Base-by-base conservation (phyloP, 805 yeast genomes). In the Spathaspora arborariae region DNA sequence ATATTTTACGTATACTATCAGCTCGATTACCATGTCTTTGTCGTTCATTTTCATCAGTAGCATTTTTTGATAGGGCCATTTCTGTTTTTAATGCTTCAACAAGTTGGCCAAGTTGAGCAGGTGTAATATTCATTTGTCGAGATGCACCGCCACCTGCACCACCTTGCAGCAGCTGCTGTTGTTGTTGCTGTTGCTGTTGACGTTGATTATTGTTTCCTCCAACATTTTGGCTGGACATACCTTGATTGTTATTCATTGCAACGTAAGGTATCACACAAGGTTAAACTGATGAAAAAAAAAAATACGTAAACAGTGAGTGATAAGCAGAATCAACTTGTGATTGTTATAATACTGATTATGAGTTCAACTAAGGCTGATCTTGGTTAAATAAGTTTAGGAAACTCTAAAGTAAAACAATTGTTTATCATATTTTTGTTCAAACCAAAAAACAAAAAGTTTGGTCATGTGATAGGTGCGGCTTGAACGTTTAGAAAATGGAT, bases 21-120 rank as follows among this genome's bases (percentile, higher is more conserved):
- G 89, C 89, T 50, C 78, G 80, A 48, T 71, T 71, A 53, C 78
- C 64, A 55, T 84, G 84, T 51, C 81, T 83, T 53, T 78, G 77
- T 18, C 88, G 88, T 46, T 72, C 80, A 0, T 77, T 80, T 0
- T 82, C 75, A 24, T 75, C 78, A 27, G 72, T 71, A 0, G 83
- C 76, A 13, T 74, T 75, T 52, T 78, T 80, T 1, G 89, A 89
- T 53, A 78, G 76, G 20, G 78, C 79, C 27, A 80, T 74, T 52
- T 81, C 85, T 27, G 71, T 66, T 43, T 76, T 78, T 53, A 81
- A 79, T 42, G 81, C 85, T 51, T 74, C 79, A 6, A 50, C 41
- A 11, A 50, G 38, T 30, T 50, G 53, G 1, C 42, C 42, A 20
- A 50, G 24, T 30, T 50, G 53, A 18, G 33, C 36, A n/a, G 51